phyloP scores from a whole-genome alignment of 2,329 filamentous ascomycete species.

The Ophiosphaerella herpotricha region DNA sequence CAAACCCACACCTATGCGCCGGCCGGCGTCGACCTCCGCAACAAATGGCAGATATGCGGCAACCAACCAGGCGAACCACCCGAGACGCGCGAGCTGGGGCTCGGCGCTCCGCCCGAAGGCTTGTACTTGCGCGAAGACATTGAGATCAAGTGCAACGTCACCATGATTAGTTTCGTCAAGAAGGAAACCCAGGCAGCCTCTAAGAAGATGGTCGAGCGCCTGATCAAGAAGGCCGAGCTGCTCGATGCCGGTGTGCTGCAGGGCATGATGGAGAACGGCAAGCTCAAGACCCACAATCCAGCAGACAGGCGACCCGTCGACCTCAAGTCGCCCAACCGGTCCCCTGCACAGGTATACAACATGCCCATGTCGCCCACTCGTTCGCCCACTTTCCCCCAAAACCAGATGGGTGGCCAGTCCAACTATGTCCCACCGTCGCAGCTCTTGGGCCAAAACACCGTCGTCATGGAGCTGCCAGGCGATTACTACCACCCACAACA shows the following conservation, averaged over 20 bases:
- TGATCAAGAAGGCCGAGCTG: conserved; percentile 73
- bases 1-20: conserved; percentile 75
- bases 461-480: conserved; percentile 51
- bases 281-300: conserved; percentile 63
- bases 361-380: conserved; percentile 33
- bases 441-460: conserved; percentile 31
- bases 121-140: conserved; percentile 72
- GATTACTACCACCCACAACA: conserved; percentile 46
- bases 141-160: conserved; percentile 71
- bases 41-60: conserved; percentile 69
- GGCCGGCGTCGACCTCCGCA: conserved; percentile 68
- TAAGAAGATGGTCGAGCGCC: conserved; percentile 68
- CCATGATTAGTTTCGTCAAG: conserved; percentile 68
- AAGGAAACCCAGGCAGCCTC: conserved; percentile 68
- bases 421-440: conserved; percentile 24
- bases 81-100: conserved; percentile 66
- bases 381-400: conserved; percentile 23
- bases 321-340: conserved; percentile 23
- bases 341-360: conserved; percentile 31
- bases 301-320: conserved; percentile 37
- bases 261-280: conserved; percentile 70
- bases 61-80: conserved; percentile 71
- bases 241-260: conserved; percentile 68
- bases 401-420: conserved; percentile 11
- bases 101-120: conserved; percentile 67